Base-by-base conservation (phyloP, 1,139 yeast genomes). In the Meyerozyma guilliermondii region DNA sequence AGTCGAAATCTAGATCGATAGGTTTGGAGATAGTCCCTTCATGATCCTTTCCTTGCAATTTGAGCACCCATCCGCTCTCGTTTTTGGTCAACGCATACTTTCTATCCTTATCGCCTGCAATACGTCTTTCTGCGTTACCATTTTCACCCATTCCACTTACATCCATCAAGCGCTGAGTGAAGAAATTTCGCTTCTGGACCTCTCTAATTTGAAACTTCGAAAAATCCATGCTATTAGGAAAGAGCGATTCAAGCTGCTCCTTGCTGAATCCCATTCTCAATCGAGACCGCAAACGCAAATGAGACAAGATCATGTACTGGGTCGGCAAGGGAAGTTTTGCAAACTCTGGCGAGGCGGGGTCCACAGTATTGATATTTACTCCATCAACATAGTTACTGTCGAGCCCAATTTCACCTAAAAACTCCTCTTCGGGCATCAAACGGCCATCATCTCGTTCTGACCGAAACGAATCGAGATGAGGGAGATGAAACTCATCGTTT, bases 251-350 rank as follows among this genome's bases (percentile, higher is more conserved):
- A 24, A 94, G 66, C 55, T 94, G 97, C 13, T 87, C 92, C 46
- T 88, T 87, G 0, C 91, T 74, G 56, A 85, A 88, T 0, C 99
- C 99, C 95, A 94, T 84, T 66, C 99, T 81, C 59, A 94, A 75
- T 44, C 99, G 68, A 0, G 98, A 91, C 48, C 88, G 76, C 29
- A 89, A 66, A 43, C 99, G 64, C 16, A 95, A 76, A 44, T 88
- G 88, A 9, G 92, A 87, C 22, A 94, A 65, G 2, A 89, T 78
- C 78, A 88, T 88, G 56, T 92, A 94, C 56, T 89, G 97, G 0
- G 96, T 83, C 0, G 91, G 78, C 43, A 83, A 66, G 0, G 98
- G 96, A 20, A 85, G 60, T 30, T 71, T 71, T 13, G 72, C 70
- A 56, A 86, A 86, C 49, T 81, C 86, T 34, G 72, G 60, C 0